Evolutionary conservation across 1,284 basidiomycete species (phyloP).

Genomic region (Tetrapyrgos nigripes): DNA sequence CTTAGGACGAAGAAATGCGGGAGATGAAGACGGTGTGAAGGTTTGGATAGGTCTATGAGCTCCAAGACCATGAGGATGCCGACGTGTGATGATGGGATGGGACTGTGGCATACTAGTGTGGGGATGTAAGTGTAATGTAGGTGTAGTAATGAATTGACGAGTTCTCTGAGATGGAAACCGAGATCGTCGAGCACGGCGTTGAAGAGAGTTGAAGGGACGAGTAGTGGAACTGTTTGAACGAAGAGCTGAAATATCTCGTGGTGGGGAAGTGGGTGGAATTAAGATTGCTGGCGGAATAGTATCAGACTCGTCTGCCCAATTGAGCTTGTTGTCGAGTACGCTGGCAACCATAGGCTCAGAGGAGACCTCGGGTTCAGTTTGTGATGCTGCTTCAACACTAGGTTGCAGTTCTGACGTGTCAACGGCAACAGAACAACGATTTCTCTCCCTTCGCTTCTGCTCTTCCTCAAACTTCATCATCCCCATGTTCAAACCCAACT

Average conservation of each 20-base stretch:
- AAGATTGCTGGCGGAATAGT: background rate
- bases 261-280: background rate
- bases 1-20: background rate
- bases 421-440: too few relatives aligned
- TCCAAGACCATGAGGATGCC: slow-evolving; percentile 1
- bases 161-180: too few relatives aligned
- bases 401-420: too few relatives aligned
- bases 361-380: too few relatives aligned
- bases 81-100: background rate
- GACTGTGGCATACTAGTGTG: too few relatives aligned
- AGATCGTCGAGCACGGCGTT: background rate
- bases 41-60: background rate
- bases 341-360: too few relatives aligned
- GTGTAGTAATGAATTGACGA: too few relatives aligned
- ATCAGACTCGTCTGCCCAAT: background rate
- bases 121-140: too few relatives aligned
- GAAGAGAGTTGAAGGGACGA: background rate
- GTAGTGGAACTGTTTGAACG: background rate
- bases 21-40: background rate
- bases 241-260: background rate
- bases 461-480: too few relatives aligned
- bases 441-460: too few relatives aligned
- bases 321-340: background rate
- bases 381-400: too few relatives aligned
- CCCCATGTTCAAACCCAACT: too few relatives aligned